Evolutionary conservation across 768 basidiomycete genomes (phyloP).

Genomic region (Agaricus sinodeliciosus): DNA sequence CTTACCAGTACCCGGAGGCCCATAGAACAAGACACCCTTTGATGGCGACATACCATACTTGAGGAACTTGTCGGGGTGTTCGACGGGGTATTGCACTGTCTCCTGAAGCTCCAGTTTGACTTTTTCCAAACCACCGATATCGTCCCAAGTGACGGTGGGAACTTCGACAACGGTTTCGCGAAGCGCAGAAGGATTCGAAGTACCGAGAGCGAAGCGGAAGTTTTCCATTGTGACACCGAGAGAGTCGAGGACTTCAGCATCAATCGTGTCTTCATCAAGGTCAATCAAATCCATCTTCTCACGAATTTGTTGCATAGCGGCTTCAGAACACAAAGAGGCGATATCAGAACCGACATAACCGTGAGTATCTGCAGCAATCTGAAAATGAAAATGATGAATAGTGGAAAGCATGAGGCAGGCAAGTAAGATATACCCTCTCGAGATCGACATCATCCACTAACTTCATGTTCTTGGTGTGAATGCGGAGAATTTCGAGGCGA

Average conservation of each 20-base stretch:
- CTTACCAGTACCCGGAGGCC: conserved; percentile 99
- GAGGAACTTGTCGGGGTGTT: conserved; percentile 99
- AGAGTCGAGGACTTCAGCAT: conserved; percentile 97
- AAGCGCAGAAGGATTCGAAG: conserved; percentile 96
- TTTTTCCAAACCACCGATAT: conserved; percentile 98
- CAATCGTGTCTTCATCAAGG: conserved; percentile 96
- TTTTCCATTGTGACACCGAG: conserved; percentile 99
- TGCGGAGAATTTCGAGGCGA: conserved; percentile 96
- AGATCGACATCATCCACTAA: conserved; percentile 93
- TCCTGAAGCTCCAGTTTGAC: conserved; percentile 99
- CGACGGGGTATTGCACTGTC: conserved; percentile 99
- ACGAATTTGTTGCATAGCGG: conserved; percentile 99
- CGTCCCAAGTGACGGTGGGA: conserved; percentile 98
- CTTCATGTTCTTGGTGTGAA: conserved; percentile 99
- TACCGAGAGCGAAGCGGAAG: conserved; percentile 98
- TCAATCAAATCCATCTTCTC: conserved; percentile 99
- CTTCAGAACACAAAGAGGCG: conserved; percentile 96
- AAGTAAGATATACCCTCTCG: conserved; percentile 59
- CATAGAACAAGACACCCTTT: conserved; percentile 99
- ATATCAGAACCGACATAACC: conserved; percentile 99
- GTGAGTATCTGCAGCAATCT: conserved; percentile 99
- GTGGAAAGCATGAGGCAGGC: neutral
- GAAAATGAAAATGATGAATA: conserved; percentile 2
- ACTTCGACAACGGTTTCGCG: conserved; percentile 99
- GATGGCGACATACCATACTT: conserved; percentile 99